Evolutionary conservation across 768 basidiomycete genomes (phyloP).

Genomic region (Aureoboletus auriporus): DNA sequence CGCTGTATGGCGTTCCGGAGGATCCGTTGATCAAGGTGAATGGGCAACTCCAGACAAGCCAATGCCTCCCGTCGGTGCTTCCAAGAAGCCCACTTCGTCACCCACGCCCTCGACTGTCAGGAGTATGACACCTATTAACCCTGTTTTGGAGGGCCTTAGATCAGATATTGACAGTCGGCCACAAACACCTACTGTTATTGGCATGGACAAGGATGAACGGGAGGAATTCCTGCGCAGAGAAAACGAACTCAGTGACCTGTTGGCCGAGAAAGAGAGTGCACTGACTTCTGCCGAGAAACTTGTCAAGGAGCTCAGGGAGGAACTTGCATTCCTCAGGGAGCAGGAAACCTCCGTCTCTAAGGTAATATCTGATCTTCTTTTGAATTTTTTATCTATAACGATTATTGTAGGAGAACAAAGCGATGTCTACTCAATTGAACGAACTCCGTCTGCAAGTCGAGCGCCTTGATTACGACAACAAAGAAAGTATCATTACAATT

Average conservation of each 20-base stretch:
- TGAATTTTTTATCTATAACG: slow-evolving; percentile 3
- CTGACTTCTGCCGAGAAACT: slow-evolving; percentile 79
- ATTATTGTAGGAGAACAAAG: slow-evolving; percentile 79
- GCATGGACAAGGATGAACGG: slow-evolving; percentile 92
- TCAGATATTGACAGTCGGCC: slow-evolving; percentile 79
- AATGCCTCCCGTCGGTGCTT: slow-evolving; percentile 35
- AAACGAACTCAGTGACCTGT: slow-evolving; percentile 91
- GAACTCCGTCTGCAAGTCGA: slow-evolving; percentile 91
- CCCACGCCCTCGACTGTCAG: slow-evolving; percentile 65
- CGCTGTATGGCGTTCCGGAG: slow-evolving; percentile 84
- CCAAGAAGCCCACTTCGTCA: slow-evolving; percentile 49
- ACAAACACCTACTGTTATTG: slow-evolving; percentile 85
- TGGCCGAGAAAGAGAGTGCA: slow-evolving; percentile 88
- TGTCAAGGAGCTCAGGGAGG: slow-evolving; percentile 84
- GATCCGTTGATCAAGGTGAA: slow-evolving; percentile 74
- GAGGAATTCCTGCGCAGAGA: slow-evolving; percentile 96
- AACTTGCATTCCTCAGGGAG: slow-evolving; percentile 86
- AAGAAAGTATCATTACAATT: slow-evolving; percentile 87
- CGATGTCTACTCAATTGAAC: slow-evolving; percentile 89
- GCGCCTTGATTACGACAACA: slow-evolving; percentile 91
- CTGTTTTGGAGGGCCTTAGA: slow-evolving; percentile 65
- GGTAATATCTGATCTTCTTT: slow-evolving; percentile 37
- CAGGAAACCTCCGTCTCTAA: slow-evolving; percentile 78
- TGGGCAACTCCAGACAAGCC: slow-evolving; percentile 75
- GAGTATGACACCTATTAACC: slow-evolving; percentile 73